Evolutionary conservation across 176 grass and related monocot species (phyloP), one percentile per base, ranked within the genome.

Genomic region (Dendrocalamus sinicus): DNA sequence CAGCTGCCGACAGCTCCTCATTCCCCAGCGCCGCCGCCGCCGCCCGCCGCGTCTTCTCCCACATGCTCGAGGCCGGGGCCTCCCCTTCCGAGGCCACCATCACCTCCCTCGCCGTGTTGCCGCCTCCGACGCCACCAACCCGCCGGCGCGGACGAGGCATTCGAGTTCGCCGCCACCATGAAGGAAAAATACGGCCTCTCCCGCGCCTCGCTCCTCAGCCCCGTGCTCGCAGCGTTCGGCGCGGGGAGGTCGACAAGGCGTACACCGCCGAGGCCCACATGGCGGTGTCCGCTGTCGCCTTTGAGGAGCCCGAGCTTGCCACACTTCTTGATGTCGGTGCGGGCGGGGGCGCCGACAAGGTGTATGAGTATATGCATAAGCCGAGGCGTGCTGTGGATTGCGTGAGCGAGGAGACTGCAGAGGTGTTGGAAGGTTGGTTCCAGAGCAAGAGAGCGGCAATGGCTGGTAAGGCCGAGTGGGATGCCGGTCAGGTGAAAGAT

Each of bases 301-400:
- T n/a, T 23, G 92, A 97, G 67, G 95, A 97, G 84, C 83, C 82
- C 3, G 93, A 95, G 75, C 82, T 97, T 0, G 79, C 89, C 0
- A 84, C 89, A 0, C 82, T 97, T 1, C 41, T 97, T 0, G 84
- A 93, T 53, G 89, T 95, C 13, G 93, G 95, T 73, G 72, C 79
- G 75, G 81, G 81, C 0, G 87, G 92, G 47, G 76, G 88, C 1
- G 89, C 83, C 0, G 85, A 73, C 74, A 97, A 91, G 79, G 90
- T 93, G 68, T 97, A 97, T 78, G 77, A 83, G 37, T 97, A 97
- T 76, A 87, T 97, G 89, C 92, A 91, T 19, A 97, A 85, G 67
- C 79, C 95, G 72, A 84, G 95, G 75, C 84, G 77, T 23, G 53
- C 59, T 0, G 89, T 90, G 20, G 65, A 85, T 32, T 86, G 70